Base-by-base conservation (phyloP, 345 rosid species). In the Gossypium anomalum region DNA sequence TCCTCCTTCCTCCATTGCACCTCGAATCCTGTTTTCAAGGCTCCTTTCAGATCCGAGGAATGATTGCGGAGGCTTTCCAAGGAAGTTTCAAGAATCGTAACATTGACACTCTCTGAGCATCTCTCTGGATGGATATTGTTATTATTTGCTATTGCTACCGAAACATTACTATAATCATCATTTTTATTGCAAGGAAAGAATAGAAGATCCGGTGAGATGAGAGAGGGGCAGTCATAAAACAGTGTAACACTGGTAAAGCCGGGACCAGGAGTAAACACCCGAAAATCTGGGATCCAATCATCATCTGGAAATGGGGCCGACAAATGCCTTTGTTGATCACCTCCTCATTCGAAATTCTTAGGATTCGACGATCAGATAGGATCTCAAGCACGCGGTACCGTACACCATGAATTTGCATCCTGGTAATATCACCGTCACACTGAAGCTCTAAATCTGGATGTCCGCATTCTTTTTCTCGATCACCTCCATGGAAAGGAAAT, bases 401-500 rank as follows among this genome's bases (percentile, higher is more conserved):
- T 7, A 83, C 70, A 5, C 17, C 13, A 0, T 20, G 44, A 48
- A 88, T 64, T 10, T 20, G 9, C 17, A 86, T 16, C 10, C 22
- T 68, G n/a, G 86, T 0, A 0, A 0, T 2, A 0, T 57, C n/a
- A 2, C 48, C 0, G 17, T 14, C 15, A 4, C 92, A 86, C 7
- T 2, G 2, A 48, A 89, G 88, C 77, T 75, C 13, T 14, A 88
- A 58, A 1, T 0, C 60, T 9, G 77, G 88, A 71, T 80, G 72
- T 2, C 90, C 91, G 20, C 93, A 87, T 22, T 0, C 0, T 0
- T 0, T 0, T 0, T 19, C 34, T 7, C 81, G 70, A 3, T 0
- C 44, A 2, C 20, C 62, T 72, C 90, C 89, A 57, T 75, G 79
- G 72, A 89, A 89, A 38, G 92, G 93, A 73, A 56, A 87, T 3